Evolutionary conservation across 176 grass and related monocot genomes (phyloP).

Genomic region (Cymbopogon citratus): DNA sequence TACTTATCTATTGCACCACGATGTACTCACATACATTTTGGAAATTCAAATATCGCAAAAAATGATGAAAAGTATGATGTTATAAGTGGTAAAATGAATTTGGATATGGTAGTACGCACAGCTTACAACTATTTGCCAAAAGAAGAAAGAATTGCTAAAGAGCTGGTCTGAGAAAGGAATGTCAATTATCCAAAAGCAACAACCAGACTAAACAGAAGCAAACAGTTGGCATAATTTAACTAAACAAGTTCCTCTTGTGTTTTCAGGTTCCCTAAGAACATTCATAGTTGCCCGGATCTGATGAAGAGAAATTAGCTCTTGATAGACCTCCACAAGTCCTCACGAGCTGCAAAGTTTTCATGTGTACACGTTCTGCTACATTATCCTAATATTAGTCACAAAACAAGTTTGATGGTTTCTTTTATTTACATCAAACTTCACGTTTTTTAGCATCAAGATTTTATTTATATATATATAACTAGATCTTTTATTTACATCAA

Average conservation of each 20-base stretch:
- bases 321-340: not conserved
- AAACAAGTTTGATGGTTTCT: not conserved
- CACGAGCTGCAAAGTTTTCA: not conserved
- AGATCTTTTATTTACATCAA: not conserved
- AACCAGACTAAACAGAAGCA: constrained; percentile 4
- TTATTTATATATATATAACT: too few relatives aligned
- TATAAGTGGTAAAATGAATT: not conserved
- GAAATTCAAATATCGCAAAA: not conserved
- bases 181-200: not conserved
- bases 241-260: not conserved
- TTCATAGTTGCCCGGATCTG: not conserved
- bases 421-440: not conserved
- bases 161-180: not conserved
- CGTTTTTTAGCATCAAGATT: too few relatives aligned
- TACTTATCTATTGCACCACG: not conserved
- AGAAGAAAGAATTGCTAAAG: not conserved
- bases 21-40: not conserved
- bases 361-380: not conserved
- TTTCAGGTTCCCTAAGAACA: not conserved
- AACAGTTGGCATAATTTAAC: not conserved
- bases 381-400: not conserved
- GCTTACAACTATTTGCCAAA: not conserved
- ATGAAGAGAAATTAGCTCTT: not conserved
- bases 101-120: not conserved
- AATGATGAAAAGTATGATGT: not conserved